A percentile compares a stretch with the other conserved stretches of the same genome.
These are phyloP conservation scores for Vanrija humicola DNA, from an alignment of 1,284 basidiomycete genomes.

Conservation along the genomic window DNA sequence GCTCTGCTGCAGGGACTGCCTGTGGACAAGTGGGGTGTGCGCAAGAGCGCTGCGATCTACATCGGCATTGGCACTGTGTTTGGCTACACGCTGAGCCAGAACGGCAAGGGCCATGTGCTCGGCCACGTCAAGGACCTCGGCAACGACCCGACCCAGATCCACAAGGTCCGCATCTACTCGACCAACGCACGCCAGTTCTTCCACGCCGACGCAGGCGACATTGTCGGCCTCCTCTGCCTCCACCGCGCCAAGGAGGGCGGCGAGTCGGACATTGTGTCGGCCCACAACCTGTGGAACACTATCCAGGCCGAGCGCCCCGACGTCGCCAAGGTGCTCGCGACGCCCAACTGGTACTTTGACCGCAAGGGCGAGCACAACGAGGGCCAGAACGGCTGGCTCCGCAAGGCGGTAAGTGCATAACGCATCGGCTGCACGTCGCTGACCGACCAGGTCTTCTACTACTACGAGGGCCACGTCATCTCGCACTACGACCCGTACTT, in stretches of 20 bases:
- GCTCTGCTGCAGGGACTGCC: conserved; percentile 50
- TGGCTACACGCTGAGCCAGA: conserved; percentile 44
- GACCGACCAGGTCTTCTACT: conserved; percentile 9
- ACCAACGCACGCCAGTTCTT: conserved; percentile 50
- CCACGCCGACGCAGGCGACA: conserved; percentile 41
- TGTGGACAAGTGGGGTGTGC: conserved; percentile 40
- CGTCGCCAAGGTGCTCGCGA: conserved; percentile 40
- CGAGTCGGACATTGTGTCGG: conserved; percentile 49
- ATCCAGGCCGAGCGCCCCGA: conserved; percentile 49
- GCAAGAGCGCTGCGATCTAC: conserved; percentile 47
- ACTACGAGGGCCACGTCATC: conserved; percentile 18
- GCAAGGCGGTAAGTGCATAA: conserved; percentile 12
- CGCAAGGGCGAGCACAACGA: conserved; percentile 26
- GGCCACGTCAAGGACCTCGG: conserved; percentile 51
- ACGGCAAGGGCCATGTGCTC: conserved; percentile 47
- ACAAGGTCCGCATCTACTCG: conserved; percentile 51
- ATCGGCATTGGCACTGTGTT: conserved; percentile 47
- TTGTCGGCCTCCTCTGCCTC: conserved; percentile 51
- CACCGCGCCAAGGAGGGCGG: conserved; percentile 49
- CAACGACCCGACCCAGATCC: conserved; percentile 48
- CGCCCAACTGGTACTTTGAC: conserved; percentile 41
- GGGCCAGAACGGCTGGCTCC: conserved; percentile 22
- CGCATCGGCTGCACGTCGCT: neutral
- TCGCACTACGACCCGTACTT: conserved; percentile 39
- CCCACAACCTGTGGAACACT: conserved; percentile 49